phyloP scores from a whole-genome alignment of 441 rosid species.

The Raphanus hybrid region DNA sequence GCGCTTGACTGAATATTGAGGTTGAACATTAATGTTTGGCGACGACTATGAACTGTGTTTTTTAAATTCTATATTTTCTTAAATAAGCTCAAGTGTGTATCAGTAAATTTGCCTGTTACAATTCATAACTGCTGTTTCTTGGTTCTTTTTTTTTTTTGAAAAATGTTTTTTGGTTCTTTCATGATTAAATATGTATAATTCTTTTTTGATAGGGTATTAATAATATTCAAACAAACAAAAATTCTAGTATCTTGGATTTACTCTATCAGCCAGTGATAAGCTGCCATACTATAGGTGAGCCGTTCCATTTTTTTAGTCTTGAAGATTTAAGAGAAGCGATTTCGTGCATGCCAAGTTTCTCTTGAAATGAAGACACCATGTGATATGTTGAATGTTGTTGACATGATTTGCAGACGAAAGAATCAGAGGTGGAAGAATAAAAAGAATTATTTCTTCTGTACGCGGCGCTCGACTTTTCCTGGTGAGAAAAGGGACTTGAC shows the following conservation, averaged over 20 bases:
- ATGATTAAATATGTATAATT: neutral
- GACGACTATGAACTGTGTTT: neutral
- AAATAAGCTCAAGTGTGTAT: neutral
- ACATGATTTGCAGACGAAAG: neutral
- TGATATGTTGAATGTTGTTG: neutral
- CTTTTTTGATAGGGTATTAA: neutral
- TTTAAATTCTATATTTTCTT: neutral
- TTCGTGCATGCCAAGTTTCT: neutral
- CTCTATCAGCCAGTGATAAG: neutral
- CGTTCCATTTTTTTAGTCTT: neutral
- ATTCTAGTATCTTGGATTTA: neutral
- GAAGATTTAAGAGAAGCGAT: neutral
- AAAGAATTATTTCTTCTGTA: neutral
- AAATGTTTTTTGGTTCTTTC: neutral
- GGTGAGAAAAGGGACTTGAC: neutral
- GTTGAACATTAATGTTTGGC: neutral
- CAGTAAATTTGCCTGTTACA: neutral
- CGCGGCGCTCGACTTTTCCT: neutral
- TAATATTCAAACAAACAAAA: neutral
- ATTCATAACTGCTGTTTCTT: neutral
- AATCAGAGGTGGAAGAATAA: neutral
- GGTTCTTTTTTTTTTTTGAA: neutral
- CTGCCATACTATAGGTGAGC: neutral
- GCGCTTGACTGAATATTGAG: slow-evolving; percentile 47
- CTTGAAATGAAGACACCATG: neutral